Conservation (phyloP, 1,139 yeast genomes). For the Nadsonia commutata region DNA sequence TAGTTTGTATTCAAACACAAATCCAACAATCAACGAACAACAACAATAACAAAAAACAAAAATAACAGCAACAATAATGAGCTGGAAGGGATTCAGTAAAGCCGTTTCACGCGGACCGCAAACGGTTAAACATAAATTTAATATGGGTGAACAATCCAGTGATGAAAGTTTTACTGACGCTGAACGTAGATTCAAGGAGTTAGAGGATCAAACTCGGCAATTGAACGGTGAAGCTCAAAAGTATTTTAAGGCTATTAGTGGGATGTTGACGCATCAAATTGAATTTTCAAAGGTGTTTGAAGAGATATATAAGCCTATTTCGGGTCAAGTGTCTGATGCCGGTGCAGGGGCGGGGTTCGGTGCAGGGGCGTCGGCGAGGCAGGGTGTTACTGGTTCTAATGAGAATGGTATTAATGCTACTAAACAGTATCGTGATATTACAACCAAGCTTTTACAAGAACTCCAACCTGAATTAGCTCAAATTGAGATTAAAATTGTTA, state of each 20-base stretch:
- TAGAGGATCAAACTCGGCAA: constrained; percentile 79
- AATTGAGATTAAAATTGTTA: constrained; percentile 76
- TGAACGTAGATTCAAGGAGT: constrained; percentile 83
- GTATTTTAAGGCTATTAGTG: constrained; percentile 80
- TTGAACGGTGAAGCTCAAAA: constrained; percentile 79
- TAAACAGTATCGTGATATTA: constrained; percentile 80
- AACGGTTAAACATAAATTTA: constrained; percentile 25
- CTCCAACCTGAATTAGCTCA: constrained; percentile 85
- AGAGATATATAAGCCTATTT: constrained; percentile 88
- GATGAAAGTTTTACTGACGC: constrained; percentile 91
- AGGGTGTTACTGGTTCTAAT: too few relatives aligned
- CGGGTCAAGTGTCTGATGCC: constrained; percentile 84
- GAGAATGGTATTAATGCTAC: constrained; percentile 94
- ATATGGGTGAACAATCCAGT: constrained; percentile 54
- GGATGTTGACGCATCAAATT: constrained; percentile 83
- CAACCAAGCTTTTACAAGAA: constrained; percentile 67
- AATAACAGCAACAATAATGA: constrained; percentile 32
- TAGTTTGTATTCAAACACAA: too few relatives aligned
- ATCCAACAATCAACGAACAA: too few relatives aligned
- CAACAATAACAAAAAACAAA: background rate
- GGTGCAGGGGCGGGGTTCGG: constrained; percentile 75
- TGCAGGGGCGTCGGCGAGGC: background rate
- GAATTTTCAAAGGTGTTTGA: constrained; percentile 90
- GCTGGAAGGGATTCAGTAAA: constrained; percentile 87
- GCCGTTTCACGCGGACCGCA: constrained; percentile 63